Evolutionary conservation across 108 stramenopile species (phyloP).

Genomic region (Aureococcus anophagefferens): DNA sequence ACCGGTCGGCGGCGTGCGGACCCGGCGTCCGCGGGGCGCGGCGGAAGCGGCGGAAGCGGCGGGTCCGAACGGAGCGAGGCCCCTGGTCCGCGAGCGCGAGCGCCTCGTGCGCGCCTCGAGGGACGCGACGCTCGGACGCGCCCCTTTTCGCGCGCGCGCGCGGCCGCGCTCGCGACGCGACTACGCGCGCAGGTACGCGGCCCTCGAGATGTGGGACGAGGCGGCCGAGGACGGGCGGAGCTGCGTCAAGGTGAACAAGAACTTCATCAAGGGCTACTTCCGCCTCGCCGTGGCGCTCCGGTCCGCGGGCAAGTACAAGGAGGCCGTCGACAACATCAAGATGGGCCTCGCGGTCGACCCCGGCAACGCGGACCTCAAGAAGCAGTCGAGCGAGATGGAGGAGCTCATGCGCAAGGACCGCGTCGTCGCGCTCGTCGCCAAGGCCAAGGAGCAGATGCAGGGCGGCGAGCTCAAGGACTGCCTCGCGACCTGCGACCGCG

Average conservation of each 20-base stretch:
- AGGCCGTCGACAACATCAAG: conserved; percentile 21
- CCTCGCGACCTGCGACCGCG: conserved; percentile 77
- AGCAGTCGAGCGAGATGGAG: conserved; percentile 29
- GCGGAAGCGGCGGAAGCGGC: no score
- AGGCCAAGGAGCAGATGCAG: conserved; percentile 74
- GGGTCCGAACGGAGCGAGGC: no score
- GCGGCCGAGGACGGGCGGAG: conserved; percentile 73
- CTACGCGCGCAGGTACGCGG: conserved; percentile 52
- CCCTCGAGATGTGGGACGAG: conserved; percentile 72
- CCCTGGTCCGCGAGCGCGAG: no score
- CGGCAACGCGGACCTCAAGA: conserved; percentile 31
- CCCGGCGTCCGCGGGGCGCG: no score
- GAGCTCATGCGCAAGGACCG: conserved; percentile 62
- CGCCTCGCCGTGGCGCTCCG: conserved; percentile 79
- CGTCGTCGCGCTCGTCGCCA: conserved; percentile 64
- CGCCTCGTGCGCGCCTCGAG: no score
- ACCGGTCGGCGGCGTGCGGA: conserved; percentile 66
- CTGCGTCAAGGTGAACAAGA: conserved; percentile 88
- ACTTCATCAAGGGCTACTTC: conserved; percentile 93
- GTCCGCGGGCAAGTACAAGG: conserved; percentile 37
- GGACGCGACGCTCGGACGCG: no score
- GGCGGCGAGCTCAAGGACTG: conserved; percentile 75
- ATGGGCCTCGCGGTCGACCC: conserved; percentile 26
- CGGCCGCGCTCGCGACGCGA: no score
- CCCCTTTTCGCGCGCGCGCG: no score